Evolutionary conservation across 2,329 filamentous ascomycete genomes (phyloP), one percentile per base, ranked within the genome.

Genomic region (Colletotrichum sp.): DNA sequence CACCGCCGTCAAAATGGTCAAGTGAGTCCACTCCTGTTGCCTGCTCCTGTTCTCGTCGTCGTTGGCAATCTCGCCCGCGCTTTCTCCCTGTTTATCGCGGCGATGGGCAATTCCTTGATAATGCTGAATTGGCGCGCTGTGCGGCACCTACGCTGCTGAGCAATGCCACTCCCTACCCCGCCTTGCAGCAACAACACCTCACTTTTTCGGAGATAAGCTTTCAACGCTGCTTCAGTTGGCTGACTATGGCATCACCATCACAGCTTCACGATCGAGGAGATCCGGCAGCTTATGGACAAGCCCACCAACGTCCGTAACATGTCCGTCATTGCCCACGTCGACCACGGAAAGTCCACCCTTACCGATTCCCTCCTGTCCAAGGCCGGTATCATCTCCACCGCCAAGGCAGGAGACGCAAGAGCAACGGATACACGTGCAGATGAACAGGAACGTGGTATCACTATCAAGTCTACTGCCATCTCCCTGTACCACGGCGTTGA

Each of bases 251-350:
- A 79, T 79, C 80, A 79, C 82, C 71, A 71, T 71, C 98, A 72
- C 72, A 98, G 96, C 94, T 99, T 99, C 94, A 99, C 97, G 86
- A 94, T 98, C 90, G 96, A 99, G 88, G 96, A 95, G 93, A 95
- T 96, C 88, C 93, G 94, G 88, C 82, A 78, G 84, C 84, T 95
- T 86, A 95, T 95, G 94, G 94, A 95, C 92, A 93, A 93, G 89
- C 93, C 94, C 82, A 90, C 87, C 86, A 93, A 94, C 88, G 92
- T 93, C 87, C 91, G 92, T 89, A 99, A 99, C 93, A 99, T 98
- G 96, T 98, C 96, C 91, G 97, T 99, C 88, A 99, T 99, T 95
- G 97, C 97, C 88, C 97, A 99, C 92, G 96, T 99, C 93, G 97
- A 99, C 90, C 97, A 99, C 93, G 97, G 97, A 92, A 99, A 99